phyloP scores from a whole-genome alignment of 306 rosid species.

The Alnus glutinosa region DNA sequence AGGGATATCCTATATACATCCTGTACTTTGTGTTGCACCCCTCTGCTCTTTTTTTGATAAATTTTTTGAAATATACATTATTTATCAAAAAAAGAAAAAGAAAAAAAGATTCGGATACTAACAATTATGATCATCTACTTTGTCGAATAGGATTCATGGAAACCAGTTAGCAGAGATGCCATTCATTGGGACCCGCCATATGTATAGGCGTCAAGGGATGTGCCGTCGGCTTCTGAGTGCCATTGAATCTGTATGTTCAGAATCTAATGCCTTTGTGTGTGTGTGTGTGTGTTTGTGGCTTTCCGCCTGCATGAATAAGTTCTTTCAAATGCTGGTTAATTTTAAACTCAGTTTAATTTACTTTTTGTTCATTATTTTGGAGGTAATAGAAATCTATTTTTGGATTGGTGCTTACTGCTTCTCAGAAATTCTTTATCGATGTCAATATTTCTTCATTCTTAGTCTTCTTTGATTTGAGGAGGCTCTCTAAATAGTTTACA shows the following conservation, averaged over 20 bases:
- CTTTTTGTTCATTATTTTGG: not conserved
- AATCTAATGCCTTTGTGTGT: constrained; percentile 20
- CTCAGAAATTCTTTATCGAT: not conserved
- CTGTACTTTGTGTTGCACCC: too few species aligned
- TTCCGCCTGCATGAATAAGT: not conserved
- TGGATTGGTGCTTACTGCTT: not conserved
- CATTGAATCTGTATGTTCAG: constrained; percentile 67
- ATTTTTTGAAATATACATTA: too few species aligned
- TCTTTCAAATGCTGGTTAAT: constrained; percentile 2
- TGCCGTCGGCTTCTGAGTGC: constrained; percentile 82
- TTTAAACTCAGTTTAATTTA: not conserved
- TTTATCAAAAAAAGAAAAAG: too few species aligned
- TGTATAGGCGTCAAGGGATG: constrained; percentile 96
- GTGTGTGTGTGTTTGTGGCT: not conserved
- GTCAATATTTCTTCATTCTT: not conserved
- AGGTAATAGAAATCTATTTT: not conserved
- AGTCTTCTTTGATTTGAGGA: not conserved
- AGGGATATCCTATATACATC: too few species aligned
- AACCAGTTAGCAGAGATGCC: constrained; percentile 93
- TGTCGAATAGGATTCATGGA: constrained; percentile 77
- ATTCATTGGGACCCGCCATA: constrained; percentile 86
- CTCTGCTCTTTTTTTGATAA: too few species aligned
- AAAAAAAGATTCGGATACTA: constrained; percentile 14
- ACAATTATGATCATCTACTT: constrained; percentile 24
- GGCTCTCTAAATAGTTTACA: not conserved